Evolutionary conservation across 305 asterid species (phyloP), one percentile per base, ranked within the genome.

Genomic region (Rubia peregrina): DNA sequence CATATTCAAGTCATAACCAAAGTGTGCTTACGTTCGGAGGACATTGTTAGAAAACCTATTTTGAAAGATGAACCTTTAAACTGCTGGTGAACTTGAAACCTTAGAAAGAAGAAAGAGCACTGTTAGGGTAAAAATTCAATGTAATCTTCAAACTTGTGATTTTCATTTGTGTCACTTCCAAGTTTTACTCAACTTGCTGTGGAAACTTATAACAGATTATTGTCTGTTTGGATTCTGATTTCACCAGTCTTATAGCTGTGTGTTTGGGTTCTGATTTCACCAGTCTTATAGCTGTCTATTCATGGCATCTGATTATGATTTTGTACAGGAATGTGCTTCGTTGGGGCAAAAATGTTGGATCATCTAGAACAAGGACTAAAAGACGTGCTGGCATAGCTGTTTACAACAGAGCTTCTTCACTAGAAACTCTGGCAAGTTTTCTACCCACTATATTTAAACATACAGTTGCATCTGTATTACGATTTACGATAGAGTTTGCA

Each of bases 321-420:
- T 76, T 65, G 42, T 73, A 30, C 82, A 92, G 98, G 91, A 89
- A 83, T 72, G 97, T 92, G 71, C 87, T 92, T 73, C 95, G 98
- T 26, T 90, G 96, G 95, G 98, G 98, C 19, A 92, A 89, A 79
- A 92, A 92, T 77, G 86, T 86, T 65, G 91, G 86, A 73, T 88
- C 98, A 73, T 83, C 97, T 30, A 92, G 86, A 84, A 90, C 97
- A 40, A 86, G 78, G 83, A 86, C 97, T 3, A 92, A 85, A 80
- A 93, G 85, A 81, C 96, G 97, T 73, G 98, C 97, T 60, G 98
- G 98, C 57, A 85, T 83, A 51, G 98, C 98, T 76, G 95, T 88
- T 77, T 92, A 92, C 83, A 92, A 88, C 75, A 84, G 96, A 76
- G 98, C 98, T 56, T 90, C 98, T 67, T 92, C 97, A 55, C 83